Conservation (phyloP, 345 rosid genomes). For the Brassica juncea region DNA sequence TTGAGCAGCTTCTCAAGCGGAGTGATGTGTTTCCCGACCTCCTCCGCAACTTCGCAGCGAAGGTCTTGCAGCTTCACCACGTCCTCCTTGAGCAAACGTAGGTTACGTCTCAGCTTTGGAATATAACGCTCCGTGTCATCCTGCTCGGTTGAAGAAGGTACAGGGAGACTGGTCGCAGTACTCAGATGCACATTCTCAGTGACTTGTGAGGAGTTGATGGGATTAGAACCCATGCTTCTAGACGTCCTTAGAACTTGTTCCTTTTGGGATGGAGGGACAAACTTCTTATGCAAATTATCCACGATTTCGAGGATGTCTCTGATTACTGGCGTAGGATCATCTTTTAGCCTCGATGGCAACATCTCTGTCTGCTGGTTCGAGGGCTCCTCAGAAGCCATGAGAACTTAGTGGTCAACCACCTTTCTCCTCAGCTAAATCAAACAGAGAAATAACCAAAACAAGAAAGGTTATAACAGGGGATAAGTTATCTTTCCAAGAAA, state of each 20-base stretch:
- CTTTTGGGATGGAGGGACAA: neutral
- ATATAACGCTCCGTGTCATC: neutral
- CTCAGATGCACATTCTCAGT: neutral
- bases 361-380: neutral
- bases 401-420: neutral
- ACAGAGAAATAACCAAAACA: neutral
- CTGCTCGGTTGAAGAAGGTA: neutral
- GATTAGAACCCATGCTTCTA: neutral
- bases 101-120: neutral
- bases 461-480: neutral
- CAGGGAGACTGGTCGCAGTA: neutral
- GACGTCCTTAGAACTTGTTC: neutral
- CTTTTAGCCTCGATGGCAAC: neutral
- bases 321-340: neutral
- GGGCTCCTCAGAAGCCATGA: neutral
- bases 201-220: too few species aligned
- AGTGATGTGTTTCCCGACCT: neutral
- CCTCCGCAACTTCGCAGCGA: neutral
- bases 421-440: neutral
- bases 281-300: neutral
- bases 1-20: neutral
- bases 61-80: neutral
- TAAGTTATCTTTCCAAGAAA: neutral
- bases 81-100: neutral
- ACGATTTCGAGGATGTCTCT: neutral